phyloP scores from a whole-genome alignment of 2,329 filamentous ascomycete genomes.

The Alternaria hordeiaustralica region DNA sequence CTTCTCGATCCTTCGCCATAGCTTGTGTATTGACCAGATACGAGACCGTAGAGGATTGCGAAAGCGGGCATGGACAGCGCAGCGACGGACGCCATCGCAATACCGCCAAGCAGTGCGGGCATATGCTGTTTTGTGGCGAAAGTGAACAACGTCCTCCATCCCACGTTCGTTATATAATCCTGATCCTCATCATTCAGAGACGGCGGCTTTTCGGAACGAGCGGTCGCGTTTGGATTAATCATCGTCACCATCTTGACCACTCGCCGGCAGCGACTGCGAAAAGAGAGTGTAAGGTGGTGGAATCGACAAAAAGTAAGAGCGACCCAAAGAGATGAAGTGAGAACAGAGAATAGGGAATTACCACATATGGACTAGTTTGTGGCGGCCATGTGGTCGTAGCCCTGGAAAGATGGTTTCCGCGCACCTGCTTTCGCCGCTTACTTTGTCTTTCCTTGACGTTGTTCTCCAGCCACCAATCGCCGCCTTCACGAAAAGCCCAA shows the following conservation, averaged over 20 bases:
- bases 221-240: conserved; percentile 13
- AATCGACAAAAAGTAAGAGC: conserved; percentile 3
- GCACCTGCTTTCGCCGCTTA: conserved; percentile 14
- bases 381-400: not conserved
- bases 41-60: conserved; percentile 73
- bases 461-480: conserved; percentile 33
- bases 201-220: conserved; percentile 18
- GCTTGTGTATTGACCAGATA: conserved; percentile 74
- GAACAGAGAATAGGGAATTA: conserved; percentile 18
- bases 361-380: conserved; percentile 25
- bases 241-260: conserved; percentile 21
- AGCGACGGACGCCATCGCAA: conserved; percentile 63
- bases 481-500: not conserved
- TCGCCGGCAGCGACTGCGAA: not conserved
- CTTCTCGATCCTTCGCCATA: conserved; percentile 65
- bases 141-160: conserved; percentile 68
- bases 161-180: conserved; percentile 24
- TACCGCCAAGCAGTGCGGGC: conserved; percentile 60
- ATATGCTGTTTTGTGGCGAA: conserved; percentile 72
- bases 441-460: conserved; percentile 44
- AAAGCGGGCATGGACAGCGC: conserved; percentile 70
- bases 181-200: conserved; percentile 27
- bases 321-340: conserved; percentile 12
- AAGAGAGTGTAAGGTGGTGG: not conserved
- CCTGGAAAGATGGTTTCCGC: not conserved